phyloP scores from a whole-genome alignment of 371 early-diverging fungal genomes.

The Apophysomyces ossiformis region DNA sequence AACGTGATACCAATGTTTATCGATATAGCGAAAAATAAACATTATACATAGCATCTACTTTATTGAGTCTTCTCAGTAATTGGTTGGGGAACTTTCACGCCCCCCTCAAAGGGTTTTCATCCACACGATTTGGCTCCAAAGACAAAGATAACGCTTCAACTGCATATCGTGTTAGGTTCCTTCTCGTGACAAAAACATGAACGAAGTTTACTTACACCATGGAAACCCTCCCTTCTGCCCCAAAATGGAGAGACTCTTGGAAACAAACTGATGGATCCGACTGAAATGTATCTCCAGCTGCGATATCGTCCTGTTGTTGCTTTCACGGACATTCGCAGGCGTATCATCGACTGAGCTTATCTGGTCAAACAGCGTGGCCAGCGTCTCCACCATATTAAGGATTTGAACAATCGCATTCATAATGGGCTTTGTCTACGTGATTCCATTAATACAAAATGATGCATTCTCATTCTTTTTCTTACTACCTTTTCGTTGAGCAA shows the following conservation, averaged over 20 bases:
- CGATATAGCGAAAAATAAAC: conserved; percentile 24
- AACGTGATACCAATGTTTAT: conserved; percentile 52
- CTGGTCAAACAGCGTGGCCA: conserved; percentile 24
- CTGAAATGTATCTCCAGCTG: conserved; percentile 42
- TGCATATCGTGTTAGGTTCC: background rate
- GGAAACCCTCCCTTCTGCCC: conserved; percentile 45
- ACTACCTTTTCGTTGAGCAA: conserved; percentile 48
- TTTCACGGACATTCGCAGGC: conserved; percentile 6
- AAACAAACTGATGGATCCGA: conserved; percentile 42
- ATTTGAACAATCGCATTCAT: conserved; percentile 38
- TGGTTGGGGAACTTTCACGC: too few relatives aligned
- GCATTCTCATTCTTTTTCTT: background rate
- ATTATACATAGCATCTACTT: background rate
- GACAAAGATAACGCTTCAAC: background rate
- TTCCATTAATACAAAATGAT: background rate
- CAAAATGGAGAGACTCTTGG: conserved; percentile 36
- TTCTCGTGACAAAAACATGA: background rate
- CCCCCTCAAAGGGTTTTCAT: too few relatives aligned
- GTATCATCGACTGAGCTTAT: background rate
- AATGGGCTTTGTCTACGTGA: conserved; percentile 31
- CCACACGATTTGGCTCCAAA: background rate
- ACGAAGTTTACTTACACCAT: conserved; percentile 44
- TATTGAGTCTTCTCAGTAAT: too few relatives aligned
- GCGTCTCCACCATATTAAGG: conserved; percentile 38
- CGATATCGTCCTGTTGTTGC: conserved; percentile 12